Conservation (phyloP, 306 rosid genomes). For the Inga leiocalycina region DNA sequence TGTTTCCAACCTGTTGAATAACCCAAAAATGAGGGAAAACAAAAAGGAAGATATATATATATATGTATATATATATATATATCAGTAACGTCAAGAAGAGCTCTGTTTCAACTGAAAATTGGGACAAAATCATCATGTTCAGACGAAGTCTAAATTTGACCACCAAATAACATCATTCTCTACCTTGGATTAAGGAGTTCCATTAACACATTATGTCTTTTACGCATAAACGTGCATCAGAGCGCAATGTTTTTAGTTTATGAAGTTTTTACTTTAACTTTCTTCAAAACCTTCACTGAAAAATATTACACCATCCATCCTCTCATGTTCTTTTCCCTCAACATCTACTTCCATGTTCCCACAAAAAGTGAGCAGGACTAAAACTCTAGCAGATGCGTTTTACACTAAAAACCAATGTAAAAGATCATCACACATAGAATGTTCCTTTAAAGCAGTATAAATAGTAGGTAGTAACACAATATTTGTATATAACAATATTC, state of each 20-base stretch:
- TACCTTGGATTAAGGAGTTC: not conserved
- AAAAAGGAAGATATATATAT: not conserved
- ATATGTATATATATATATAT: not conserved
- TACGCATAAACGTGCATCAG: too few relatives aligned
- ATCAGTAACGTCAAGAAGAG: constrained; percentile 15
- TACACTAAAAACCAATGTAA: not conserved
- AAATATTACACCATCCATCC: not conserved
- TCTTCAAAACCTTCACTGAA: too few relatives aligned
- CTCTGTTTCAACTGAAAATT: constrained; percentile 4
- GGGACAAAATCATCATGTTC: not conserved
- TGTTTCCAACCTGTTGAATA: constrained; percentile 71
- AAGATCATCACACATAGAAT: not conserved
- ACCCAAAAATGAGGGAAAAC: constrained; percentile 25
- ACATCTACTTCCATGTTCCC: not conserved
- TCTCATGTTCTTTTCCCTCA: not conserved
- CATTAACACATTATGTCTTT: not conserved
- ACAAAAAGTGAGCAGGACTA: not conserved
- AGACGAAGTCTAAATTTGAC: not conserved
- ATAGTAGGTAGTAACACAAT: not conserved
- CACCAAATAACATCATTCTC: too few relatives aligned
- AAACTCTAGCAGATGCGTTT: not conserved
- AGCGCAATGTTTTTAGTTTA: too few relatives aligned
- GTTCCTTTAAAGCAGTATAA: not conserved
- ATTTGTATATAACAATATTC: not conserved
- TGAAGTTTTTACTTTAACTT: too few relatives aligned